Conservation (phyloP, 768 basidiomycete species). For the Russula sp. region DNA sequence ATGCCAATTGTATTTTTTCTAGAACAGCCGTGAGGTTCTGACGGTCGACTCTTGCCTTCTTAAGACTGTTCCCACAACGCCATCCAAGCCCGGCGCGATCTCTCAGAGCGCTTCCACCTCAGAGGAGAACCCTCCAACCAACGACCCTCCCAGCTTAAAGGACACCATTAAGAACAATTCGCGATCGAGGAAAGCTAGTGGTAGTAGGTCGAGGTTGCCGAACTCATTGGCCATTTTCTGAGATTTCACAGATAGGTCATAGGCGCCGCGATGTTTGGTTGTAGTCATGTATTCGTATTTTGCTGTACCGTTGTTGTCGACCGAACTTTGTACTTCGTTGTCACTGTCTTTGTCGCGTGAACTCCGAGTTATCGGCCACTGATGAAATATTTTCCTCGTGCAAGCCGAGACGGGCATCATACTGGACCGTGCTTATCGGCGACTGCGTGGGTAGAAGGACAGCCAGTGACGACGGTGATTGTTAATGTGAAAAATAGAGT, state of each 20-base stretch:
- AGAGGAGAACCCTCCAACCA: constrained; percentile 2
- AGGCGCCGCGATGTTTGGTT: background rate
- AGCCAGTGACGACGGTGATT: background rate
- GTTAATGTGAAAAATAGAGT: constrained; percentile 1
- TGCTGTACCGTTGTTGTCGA: constrained; percentile 1
- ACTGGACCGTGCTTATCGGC: background rate
- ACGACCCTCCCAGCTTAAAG: background rate
- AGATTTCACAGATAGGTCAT: background rate
- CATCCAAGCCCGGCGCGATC: constrained; percentile 6
- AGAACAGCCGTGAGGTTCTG: background rate
- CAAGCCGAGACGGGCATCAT: background rate
- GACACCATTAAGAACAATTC: background rate
- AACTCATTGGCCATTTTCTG: background rate
- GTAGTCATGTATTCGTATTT: background rate
- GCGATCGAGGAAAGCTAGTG: background rate
- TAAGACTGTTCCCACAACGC: constrained; percentile 22
- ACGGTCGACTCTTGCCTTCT: background rate
- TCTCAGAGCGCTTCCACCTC: constrained; percentile 17
- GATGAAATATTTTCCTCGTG: background rate
- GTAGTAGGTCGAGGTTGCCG: constrained; percentile 3
- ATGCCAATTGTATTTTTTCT: background rate
- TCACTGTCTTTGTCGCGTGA: background rate
- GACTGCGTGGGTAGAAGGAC: background rate
- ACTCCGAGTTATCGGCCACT: too few species aligned
- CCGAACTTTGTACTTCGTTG: background rate